Conservation (phyloP, 2,329 filamentous ascomycete genomes). For the Knufia fluminis region DNA sequence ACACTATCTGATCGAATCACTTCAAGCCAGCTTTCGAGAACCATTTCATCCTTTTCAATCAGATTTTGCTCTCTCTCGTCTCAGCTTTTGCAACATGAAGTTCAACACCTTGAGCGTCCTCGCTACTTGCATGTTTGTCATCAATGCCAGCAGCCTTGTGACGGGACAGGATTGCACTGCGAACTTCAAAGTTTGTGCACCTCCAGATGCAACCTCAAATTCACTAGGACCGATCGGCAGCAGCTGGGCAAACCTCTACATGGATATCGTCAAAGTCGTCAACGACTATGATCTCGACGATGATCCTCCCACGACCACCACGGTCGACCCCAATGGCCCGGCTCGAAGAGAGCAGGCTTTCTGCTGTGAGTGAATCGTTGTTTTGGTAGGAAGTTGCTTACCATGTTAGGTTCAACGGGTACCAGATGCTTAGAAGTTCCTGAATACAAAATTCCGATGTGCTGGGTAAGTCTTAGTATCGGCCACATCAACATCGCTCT, state of each 20-base stretch:
- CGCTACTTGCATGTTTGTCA: neutral
- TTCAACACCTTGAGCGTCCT: neutral
- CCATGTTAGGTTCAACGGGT: neutral
- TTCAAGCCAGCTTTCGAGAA: too few relatives aligned
- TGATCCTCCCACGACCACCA: neutral
- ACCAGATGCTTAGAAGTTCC: too few relatives aligned
- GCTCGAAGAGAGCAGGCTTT: constrained; percentile 2
- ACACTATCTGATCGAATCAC: too few relatives aligned
- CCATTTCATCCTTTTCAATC: neutral
- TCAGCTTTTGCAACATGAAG: neutral
- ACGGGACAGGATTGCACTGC: neutral
- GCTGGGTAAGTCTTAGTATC: neutral
- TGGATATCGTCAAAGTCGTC: constrained; percentile 1
- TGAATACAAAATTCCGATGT: too few relatives aligned
- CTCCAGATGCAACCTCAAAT: neutral
- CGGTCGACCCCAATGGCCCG: constrained; percentile 2
- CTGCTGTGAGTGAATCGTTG: constrained; percentile 1
- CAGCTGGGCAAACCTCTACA: constrained; percentile 4
- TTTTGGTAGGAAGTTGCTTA: constrained; percentile 1
- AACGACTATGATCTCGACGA: neutral
- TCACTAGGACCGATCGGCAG: constrained; percentile 1
- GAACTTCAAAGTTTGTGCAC: neutral
- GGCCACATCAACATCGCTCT: neutral
- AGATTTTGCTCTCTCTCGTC: neutral
- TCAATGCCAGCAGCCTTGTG: neutral